Percentiles rank a stretch among this genome's conserved stretches.
phyloP scores from a whole-genome alignment of 2,329 filamentous ascomycete species.

The Orbilia javanica region DNA sequence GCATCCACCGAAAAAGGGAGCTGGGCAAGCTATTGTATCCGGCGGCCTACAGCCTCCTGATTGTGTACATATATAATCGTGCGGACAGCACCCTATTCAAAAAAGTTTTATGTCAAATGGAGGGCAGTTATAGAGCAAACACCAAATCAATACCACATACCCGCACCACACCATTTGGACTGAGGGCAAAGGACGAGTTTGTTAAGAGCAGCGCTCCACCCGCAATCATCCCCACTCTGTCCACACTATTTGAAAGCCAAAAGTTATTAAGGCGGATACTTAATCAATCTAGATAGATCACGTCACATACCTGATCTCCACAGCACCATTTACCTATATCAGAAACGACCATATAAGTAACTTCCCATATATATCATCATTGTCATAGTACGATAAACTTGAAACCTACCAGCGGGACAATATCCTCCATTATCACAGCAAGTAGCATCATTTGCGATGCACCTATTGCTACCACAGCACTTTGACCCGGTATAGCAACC shows the following conservation, averaged over 20 bases:
- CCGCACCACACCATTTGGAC: conserved; percentile 11
- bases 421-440: conserved; percentile 14
- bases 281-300: not conserved
- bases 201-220: not conserved
- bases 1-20: not conserved
- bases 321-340: conserved; percentile 13
- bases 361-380: not conserved
- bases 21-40: not conserved
- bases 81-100: not conserved
- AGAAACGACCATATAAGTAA: no score
- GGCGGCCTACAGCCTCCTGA: not conserved
- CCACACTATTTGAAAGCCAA: not conserved
- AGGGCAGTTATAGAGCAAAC: not conserved
- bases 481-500: not conserved
- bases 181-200: conserved; percentile 1
- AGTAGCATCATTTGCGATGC: conserved; percentile 1
- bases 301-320: not conserved
- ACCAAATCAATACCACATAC: not conserved
- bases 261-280: not conserved
- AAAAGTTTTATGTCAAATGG: not conserved
- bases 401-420: not conserved
- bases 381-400: not conserved
- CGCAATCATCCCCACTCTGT: conserved; percentile 1
- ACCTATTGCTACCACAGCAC: conserved; percentile 8
- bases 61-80: conserved; percentile 7